Evolutionary conservation across 2,329 filamentous ascomycete species (phyloP).

Genomic region (Gremmenia infestans): DNA sequence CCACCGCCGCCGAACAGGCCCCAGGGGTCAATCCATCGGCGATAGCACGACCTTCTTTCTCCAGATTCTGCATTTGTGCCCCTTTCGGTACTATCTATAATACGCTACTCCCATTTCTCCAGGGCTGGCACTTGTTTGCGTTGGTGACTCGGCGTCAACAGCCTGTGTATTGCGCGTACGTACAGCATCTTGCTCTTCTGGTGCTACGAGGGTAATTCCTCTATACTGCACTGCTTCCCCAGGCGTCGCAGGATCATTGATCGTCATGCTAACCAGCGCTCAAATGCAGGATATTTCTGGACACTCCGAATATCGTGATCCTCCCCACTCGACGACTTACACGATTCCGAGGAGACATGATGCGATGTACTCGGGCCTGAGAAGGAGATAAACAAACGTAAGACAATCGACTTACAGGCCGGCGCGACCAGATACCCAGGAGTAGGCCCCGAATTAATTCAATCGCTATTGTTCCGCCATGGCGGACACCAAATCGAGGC

Average conservation of each 20-base stretch:
- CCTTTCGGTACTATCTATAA: background rate
- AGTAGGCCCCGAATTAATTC: constrained; percentile 13
- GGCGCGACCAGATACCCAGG: constrained; percentile 19
- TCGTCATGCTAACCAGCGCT: constrained; percentile 22
- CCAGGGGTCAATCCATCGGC: constrained; percentile 1
- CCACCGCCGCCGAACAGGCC: background rate
- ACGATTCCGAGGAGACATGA: constrained; percentile 24
- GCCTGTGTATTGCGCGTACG: constrained; percentile 14
- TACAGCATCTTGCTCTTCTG: constrained; percentile 1
- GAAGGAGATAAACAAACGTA: constrained; percentile 24
- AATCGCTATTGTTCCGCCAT: constrained; percentile 37
- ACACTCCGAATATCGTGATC: constrained; percentile 3
- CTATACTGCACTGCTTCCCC: constrained; percentile 5
- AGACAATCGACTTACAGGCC: constrained; percentile 15
- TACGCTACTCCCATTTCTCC: background rate
- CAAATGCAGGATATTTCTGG: constrained; percentile 15
- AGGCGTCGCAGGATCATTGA: constrained; percentile 20
- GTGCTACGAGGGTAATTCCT: constrained; percentile 2
- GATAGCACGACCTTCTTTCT: constrained; percentile 21
- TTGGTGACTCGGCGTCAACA: background rate
- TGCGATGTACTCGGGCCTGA: constrained; percentile 23
- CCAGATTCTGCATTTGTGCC: constrained; percentile 7
- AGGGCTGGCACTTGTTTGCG: background rate
- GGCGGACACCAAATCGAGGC: constrained; percentile 68
- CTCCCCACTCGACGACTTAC: constrained; percentile 3